Evolutionary conservation across 352 stramenopile genomes (phyloP).

Genomic region (Globisporangium echinulatum): DNA sequence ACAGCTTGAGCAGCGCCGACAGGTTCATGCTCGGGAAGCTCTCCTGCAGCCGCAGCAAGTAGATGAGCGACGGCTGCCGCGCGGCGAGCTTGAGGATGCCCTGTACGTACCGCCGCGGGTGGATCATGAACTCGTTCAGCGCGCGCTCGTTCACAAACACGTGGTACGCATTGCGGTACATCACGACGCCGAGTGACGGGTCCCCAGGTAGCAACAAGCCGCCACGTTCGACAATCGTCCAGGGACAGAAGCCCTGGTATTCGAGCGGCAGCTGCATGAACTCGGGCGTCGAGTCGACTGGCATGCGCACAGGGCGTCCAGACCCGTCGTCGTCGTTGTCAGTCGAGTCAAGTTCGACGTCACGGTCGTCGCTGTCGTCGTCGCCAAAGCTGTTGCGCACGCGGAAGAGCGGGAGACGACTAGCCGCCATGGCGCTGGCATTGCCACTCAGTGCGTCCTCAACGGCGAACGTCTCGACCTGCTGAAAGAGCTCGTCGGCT

Average conservation of each 20-base stretch:
- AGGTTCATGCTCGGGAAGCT: constrained; percentile 76
- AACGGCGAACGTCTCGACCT: constrained; percentile 47
- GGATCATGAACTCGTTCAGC: constrained; percentile 83
- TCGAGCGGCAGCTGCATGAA: constrained; percentile 93
- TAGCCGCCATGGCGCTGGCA: constrained; percentile 4
- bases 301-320: constrained; percentile 71
- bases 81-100: constrained; percentile 64
- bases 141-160: constrained; percentile 91
- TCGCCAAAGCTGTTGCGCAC: constrained; percentile 23
- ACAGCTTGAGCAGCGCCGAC: constrained; percentile 63
- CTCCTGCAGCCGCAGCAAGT: constrained; percentile 86
- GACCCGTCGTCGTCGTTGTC: constrained; percentile 34
- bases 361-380: constrained; percentile 25
- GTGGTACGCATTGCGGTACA: constrained; percentile 87
- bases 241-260: constrained; percentile 92
- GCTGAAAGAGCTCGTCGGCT: constrained; percentile 63
- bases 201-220: constrained; percentile 89
- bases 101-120: constrained; percentile 75
- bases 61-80: constrained; percentile 87
- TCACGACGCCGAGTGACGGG: constrained; percentile 87
- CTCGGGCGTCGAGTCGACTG: constrained; percentile 88
- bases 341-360: constrained; percentile 8
- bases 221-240: constrained; percentile 84
- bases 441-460: constrained; percentile 24
- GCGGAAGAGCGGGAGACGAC: constrained; percentile 14